Evolutionary conservation across 192 early-diverging fungal genomes (phyloP).

Genomic region (Coemansia sp.): DNA sequence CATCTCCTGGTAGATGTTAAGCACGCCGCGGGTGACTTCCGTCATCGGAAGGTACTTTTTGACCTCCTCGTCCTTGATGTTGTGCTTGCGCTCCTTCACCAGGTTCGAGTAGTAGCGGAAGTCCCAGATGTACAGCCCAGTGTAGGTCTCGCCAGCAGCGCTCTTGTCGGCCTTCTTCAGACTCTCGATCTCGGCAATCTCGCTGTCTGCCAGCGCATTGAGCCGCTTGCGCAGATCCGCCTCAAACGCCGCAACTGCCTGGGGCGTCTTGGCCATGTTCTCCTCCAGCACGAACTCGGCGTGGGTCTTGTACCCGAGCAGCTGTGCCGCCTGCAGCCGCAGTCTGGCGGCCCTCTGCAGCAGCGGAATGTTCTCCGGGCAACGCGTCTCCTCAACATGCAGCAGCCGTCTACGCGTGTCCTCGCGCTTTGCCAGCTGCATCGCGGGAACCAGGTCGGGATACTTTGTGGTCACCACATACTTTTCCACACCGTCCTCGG

Average conservation of each 20-base stretch:
- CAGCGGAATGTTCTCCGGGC: slow-evolving; percentile 61
- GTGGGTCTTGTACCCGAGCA: slow-evolving; percentile 74
- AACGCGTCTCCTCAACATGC: slow-evolving; percentile 58
- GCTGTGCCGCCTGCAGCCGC: slow-evolving; percentile 57
- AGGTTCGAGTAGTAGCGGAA: slow-evolving; percentile 71
- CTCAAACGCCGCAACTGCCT: slow-evolving; percentile 67
- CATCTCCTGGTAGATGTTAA: slow-evolving; percentile 74
- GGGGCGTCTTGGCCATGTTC: slow-evolving; percentile 79
- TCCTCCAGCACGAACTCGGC: slow-evolving; percentile 72
- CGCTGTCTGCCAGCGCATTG: slow-evolving; percentile 57
- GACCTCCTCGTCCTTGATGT: slow-evolving; percentile 75
- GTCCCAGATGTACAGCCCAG: slow-evolving; percentile 76
- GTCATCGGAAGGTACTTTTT: slow-evolving; percentile 78
- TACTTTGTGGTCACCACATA: slow-evolving; percentile 76
- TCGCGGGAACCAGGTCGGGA: slow-evolving; percentile 55
- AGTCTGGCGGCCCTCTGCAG: slow-evolving; percentile 60
- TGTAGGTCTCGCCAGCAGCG: slow-evolving; percentile 55
- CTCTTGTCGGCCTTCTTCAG: slow-evolving; percentile 62
- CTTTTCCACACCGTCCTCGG: slow-evolving; percentile 62
- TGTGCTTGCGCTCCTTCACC: slow-evolving; percentile 69
- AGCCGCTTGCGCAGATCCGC: slow-evolving; percentile 62
- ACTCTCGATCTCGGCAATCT: slow-evolving; percentile 61
- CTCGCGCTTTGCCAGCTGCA: slow-evolving; percentile 58
- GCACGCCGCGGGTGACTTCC: slow-evolving; percentile 64
- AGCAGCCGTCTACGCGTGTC: slow-evolving; percentile 57